Percentiles rank a stretch among this genome's conserved stretches.
These are phyloP conservation scores for Suhomyces tanzawaensis DNA, from an alignment of 805 yeast species.

Conservation along the genomic window DNA sequence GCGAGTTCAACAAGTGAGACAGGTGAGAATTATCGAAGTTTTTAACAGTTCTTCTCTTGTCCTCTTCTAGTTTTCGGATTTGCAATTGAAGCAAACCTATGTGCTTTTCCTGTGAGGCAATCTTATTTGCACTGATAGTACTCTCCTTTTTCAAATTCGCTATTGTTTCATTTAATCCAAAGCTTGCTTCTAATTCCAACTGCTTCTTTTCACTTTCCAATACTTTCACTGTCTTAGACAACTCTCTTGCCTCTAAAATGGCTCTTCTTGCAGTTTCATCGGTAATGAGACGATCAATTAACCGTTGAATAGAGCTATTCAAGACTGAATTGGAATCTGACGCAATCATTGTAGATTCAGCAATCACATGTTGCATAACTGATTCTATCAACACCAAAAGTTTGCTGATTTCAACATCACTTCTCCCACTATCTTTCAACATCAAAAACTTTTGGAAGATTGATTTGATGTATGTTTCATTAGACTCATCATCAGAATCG, in stretches of 20 bases:
- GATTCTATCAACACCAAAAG: constrained; percentile 29
- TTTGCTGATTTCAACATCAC: constrained; percentile 22
- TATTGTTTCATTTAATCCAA: constrained; percentile 20
- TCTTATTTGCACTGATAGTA: constrained; percentile 17
- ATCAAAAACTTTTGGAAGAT: constrained; percentile 26
- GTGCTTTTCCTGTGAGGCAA: constrained; percentile 24
- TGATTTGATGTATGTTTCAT: constrained; percentile 13
- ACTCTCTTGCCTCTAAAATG: constrained; percentile 27
- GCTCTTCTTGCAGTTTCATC: constrained; percentile 37
- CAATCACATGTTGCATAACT: constrained; percentile 29
- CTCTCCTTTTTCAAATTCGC: constrained; percentile 23
- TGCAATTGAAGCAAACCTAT: constrained; percentile 24
- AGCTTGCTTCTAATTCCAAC: constrained; percentile 20
- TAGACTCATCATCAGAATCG: constrained; percentile 6
- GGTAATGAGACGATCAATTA: constrained; percentile 32
- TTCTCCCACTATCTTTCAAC: constrained; percentile 25
- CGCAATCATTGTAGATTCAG: constrained; percentile 22
- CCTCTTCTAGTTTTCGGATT: constrained; percentile 19
- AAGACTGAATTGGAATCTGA: constrained; percentile 28
- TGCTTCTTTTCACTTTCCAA: constrained; percentile 22
- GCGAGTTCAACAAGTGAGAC: constrained; percentile 1
- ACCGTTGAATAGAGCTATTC: constrained; percentile 30
- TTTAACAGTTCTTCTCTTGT: constrained; percentile 8
- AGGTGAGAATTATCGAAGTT: neutral
- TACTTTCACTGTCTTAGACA: constrained; percentile 19